A percentile compares a stretch with the other conserved stretches of the same genome.
These are phyloP conservation scores for Panicum virgatum DNA, from an alignment of 202 grass and related monocot genomes.

Conservation along the genomic window DNA sequence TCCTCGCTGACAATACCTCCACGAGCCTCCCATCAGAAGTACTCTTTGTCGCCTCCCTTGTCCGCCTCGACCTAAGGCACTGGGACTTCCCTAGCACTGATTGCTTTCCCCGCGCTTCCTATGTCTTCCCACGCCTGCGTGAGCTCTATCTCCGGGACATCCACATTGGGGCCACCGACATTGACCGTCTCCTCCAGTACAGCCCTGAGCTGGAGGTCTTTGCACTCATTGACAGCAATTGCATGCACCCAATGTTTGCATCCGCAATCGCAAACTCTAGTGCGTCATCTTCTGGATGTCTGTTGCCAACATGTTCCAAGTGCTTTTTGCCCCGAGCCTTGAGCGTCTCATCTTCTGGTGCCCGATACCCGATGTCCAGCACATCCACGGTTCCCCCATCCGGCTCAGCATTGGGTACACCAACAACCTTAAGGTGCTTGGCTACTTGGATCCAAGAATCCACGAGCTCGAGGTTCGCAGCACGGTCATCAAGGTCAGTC, in stretches of 20 bases:
- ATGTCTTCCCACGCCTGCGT: conserved; percentile 18
- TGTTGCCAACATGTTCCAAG: background rate
- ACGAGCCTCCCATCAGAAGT: background rate
- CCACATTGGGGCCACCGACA: background rate
- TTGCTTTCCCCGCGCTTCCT: background rate
- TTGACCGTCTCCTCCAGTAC: conserved; percentile 4
- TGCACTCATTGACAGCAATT: conserved; percentile 5
- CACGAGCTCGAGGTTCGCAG: conserved; percentile 23
- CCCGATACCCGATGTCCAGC: background rate
- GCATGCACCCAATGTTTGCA: background rate
- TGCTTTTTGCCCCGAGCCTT: conserved; percentile 13
- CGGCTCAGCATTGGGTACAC: conserved; percentile 40
- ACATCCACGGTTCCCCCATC: background rate
- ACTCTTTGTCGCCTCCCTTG: background rate
- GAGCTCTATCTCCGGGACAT: conserved; percentile 32
- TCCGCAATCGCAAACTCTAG: conserved; percentile 22
- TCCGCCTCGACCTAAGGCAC: background rate
- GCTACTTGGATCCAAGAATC: conserved; percentile 42
- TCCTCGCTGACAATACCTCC: background rate
- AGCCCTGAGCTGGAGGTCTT: conserved; percentile 20
- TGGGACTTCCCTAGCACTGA: background rate
- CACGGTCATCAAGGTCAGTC: conserved; percentile 35
- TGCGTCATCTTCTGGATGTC: conserved; percentile 30
- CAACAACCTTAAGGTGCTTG: conserved; percentile 38
- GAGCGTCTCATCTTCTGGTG: conserved; percentile 48